Base-by-base conservation (phyloP, 2,329 filamentous ascomycete genomes). In the Penicillium frequentans region DNA sequence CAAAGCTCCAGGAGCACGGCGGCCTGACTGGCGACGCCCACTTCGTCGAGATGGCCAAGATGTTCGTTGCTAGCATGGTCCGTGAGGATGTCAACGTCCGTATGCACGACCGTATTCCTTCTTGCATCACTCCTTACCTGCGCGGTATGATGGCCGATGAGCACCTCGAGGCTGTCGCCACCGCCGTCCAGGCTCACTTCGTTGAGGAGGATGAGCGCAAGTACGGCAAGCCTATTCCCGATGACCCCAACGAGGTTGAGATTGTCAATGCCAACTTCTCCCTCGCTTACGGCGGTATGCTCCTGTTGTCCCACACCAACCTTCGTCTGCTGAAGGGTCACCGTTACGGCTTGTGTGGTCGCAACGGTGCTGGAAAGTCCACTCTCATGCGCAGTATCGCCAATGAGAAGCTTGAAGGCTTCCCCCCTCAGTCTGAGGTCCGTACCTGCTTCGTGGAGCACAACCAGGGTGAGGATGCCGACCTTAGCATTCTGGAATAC, bases 251-350 rank as follows among this genome's bases (percentile, higher is more conserved):
- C 58, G 95, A 99, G 78, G 82, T 89, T 23, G 95, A 98, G 77
- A 96, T 99, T 71, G 95, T 99, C 73, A 98, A 99, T 69, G 93
- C 95, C 46, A 90, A 95, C 72, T 99, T 99, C 81, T 99, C 95
- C 21, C 85, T 99, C 24, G 95, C 93, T 48, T 99, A 99, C 70
- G 95, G 95, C 73, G 95, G 95, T 70, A 98, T 97, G 93, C 86
- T 99, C 64, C 81, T 99, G 60, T 84, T 99, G 23, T 97, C 92
- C 5, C 95, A 98, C 79, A 97, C 95, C 64, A 98, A 97, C 74
- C 82, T 99, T 44, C 88, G 92, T 43, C 86, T 99, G 9, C 84
- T 98, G 69, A 97, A 98, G 82, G 95, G 95, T 56, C 95, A 98
- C 77, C 89, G 95, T 57, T 99, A 99, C 73, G 95, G 95, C 74